Percentiles rank a stretch among this genome's conserved stretches.
These are phyloP conservation scores for Diaporthe caulivora DNA, from an alignment of 2,329 filamentous ascomycete species.

Conservation along the genomic window DNA sequence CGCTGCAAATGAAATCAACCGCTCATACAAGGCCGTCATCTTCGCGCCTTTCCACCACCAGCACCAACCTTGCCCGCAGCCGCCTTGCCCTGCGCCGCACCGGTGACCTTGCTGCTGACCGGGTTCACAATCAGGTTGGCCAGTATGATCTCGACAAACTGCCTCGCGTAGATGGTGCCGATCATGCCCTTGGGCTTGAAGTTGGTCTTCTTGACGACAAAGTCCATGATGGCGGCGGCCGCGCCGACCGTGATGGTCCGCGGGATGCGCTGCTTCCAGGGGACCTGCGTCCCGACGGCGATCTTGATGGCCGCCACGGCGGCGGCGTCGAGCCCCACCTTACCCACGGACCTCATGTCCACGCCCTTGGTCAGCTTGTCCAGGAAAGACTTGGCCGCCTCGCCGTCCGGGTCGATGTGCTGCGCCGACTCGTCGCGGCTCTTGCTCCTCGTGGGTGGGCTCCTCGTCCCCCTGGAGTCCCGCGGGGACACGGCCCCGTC, in stretches of 20 bases:
- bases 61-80: background rate
- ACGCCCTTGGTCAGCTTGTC: conserved; percentile 33
- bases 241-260: conserved; percentile 33
- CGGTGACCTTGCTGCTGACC: conserved; percentile 33
- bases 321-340: conserved; percentile 36
- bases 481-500: background rate
- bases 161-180: conserved; percentile 36
- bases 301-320: conserved; percentile 39
- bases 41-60: background rate
- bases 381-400: conserved; percentile 34
- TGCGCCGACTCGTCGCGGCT: conserved; percentile 19
- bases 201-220: conserved; percentile 34
- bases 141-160: conserved; percentile 36
- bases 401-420: conserved; percentile 32
- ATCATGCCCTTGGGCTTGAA: conserved; percentile 37
- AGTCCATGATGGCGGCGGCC: conserved; percentile 37
- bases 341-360: conserved; percentile 35
- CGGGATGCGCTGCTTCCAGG: conserved; percentile 38
- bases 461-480: background rate
- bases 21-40: background rate
- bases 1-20: background rate
- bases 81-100: conserved; percentile 9
- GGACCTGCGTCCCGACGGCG: conserved; percentile 36
- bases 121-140: conserved; percentile 38
- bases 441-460: background rate